These are phyloP conservation scores for Pistacia integerrima DNA, from an alignment of 345 rosid species.

Conservation along the genomic window DNA sequence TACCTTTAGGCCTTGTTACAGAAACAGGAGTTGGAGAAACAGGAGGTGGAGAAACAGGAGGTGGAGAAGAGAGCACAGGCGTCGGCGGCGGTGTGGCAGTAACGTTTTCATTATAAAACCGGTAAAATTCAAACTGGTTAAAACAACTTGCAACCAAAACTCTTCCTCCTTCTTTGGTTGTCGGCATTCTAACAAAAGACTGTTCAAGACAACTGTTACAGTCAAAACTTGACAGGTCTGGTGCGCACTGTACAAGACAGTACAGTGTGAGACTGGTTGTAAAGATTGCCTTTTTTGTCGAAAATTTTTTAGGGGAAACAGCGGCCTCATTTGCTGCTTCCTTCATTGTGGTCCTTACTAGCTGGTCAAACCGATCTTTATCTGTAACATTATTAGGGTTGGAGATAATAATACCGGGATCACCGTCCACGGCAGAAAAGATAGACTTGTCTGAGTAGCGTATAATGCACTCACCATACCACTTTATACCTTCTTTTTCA, in stretches of 20 bases:
- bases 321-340: background rate
- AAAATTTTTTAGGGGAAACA: slow-evolving; percentile 2
- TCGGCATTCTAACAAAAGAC: background rate
- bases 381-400: background rate
- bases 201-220: slow-evolving; percentile 25
- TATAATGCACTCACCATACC: slow-evolving; percentile 47
- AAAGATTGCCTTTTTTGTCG: slow-evolving; percentile 1
- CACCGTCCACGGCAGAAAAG: slow-evolving; percentile 5
- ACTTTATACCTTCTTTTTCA: slow-evolving; percentile 4
- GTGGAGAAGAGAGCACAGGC: background rate
- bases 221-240: slow-evolving; percentile 11
- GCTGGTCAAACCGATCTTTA: background rate
- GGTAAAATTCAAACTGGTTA: slow-evolving; percentile 29
- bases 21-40: background rate
- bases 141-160: slow-evolving; percentile 37
- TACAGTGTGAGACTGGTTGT: background rate
- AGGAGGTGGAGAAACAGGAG: background rate
- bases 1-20: background rate
- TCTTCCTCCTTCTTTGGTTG: slow-evolving; percentile 21
- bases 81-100: background rate
- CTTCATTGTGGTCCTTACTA: background rate
- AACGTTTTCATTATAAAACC: slow-evolving; percentile 16
- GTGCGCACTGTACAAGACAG: slow-evolving; percentile 32
- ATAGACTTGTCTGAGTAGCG: slow-evolving; percentile 38
- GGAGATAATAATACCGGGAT: fast-evolving